These are phyloP conservation scores for Rhododendron vialii DNA, from an alignment of 148 eudicot species.

Conservation along the genomic window DNA sequence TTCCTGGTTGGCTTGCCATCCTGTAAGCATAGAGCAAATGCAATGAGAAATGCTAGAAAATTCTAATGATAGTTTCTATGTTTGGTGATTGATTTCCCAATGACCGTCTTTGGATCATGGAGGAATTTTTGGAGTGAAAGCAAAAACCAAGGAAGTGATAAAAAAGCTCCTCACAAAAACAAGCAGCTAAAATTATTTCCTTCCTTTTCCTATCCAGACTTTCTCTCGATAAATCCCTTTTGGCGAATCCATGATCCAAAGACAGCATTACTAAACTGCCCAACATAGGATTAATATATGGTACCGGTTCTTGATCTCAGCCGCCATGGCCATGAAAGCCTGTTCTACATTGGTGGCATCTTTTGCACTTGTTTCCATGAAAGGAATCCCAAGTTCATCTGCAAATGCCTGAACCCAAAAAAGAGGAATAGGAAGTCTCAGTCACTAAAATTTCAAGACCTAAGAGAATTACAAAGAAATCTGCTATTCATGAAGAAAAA, in stretches of 20 bases:
- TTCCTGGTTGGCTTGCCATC: conserved; percentile 63
- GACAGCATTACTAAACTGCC: neutral
- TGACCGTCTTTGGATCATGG: neutral
- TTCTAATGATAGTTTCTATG: neutral
- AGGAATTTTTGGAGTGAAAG: neutral
- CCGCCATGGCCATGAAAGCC: conserved; percentile 62
- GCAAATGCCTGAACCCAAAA: conserved; percentile 44
- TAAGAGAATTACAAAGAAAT: neutral
- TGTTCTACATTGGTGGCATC: conserved; percentile 52
- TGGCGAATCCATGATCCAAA: neutral
- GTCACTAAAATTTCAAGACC: neutral
- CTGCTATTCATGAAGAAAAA: neutral
- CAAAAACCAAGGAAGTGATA: neutral
- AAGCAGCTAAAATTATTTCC: neutral
- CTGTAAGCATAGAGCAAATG: conserved; percentile 11
- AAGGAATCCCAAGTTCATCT: conserved; percentile 60
- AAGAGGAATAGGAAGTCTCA: neutral
- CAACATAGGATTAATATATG: neutral
- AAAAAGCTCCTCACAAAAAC: neutral
- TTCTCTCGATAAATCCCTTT: neutral
- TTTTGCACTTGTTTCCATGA: conserved; percentile 65
- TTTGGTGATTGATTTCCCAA: neutral
- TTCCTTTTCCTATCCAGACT: neutral
- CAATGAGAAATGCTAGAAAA: neutral
- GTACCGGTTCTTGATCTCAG: conserved; percentile 53